phyloP scores from a whole-genome alignment of 768 basidiomycete genomes.

The Serendipita vermifera region DNA sequence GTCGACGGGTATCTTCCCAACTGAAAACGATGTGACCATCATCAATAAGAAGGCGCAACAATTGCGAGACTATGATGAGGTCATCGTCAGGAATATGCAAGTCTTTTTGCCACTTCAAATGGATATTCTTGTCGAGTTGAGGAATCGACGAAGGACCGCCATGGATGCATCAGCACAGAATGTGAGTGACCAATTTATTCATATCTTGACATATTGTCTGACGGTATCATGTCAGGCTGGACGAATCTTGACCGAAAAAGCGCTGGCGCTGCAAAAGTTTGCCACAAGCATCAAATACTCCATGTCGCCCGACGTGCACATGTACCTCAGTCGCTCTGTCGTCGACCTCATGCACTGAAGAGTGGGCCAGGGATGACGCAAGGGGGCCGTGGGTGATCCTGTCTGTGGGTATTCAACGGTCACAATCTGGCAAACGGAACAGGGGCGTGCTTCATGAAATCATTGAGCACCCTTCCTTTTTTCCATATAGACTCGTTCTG shows the following conservation, averaged over 20 bases:
- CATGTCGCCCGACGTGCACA: slow-evolving; percentile 82
- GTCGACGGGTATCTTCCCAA: slow-evolving; percentile 72
- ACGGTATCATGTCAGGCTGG: slow-evolving; percentile 37
- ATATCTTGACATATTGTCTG: slow-evolving; percentile 16
- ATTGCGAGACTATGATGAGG: slow-evolving; percentile 73
- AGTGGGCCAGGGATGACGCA: too few species aligned
- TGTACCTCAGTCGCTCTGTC: slow-evolving; percentile 71
- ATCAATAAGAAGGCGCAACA: slow-evolving; percentile 80
- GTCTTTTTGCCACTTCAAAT: slow-evolving; percentile 80
- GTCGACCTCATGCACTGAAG: slow-evolving; percentile 37
- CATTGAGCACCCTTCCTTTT: too few species aligned
- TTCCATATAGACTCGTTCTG: too few species aligned
- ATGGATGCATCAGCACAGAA: slow-evolving; percentile 67
- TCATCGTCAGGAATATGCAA: slow-evolving; percentile 80
- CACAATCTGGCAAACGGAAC: too few species aligned
- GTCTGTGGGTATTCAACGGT: too few species aligned
- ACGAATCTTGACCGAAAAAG: slow-evolving; percentile 57
- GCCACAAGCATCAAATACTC: slow-evolving; percentile 79
- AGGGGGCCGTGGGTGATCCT: too few species aligned
- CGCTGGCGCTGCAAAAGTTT: slow-evolving; percentile 76
- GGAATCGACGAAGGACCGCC: slow-evolving; percentile 64
- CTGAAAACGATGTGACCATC: slow-evolving; percentile 71
- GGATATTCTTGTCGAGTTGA: slow-evolving; percentile 65
- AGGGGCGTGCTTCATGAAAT: too few species aligned
- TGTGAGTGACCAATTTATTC: slow-evolving; percentile 32